Evolutionary conservation across 2,329 filamentous ascomycete genomes (phyloP).

Genomic region (Metarhizium album): DNA sequence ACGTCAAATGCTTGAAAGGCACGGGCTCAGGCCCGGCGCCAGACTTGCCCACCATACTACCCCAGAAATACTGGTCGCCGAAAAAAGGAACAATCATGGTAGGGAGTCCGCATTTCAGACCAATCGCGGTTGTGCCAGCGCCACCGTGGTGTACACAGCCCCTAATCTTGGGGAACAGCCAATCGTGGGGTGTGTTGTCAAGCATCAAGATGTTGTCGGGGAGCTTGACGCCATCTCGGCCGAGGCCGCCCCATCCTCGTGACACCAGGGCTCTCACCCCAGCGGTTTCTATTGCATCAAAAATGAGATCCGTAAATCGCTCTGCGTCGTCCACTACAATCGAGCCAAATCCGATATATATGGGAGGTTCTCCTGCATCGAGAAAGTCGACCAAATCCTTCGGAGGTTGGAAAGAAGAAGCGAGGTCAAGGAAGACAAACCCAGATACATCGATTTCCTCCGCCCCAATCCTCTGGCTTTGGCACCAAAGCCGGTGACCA

Average conservation of each 20-base stretch:
- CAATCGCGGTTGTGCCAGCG: conserved; percentile 65
- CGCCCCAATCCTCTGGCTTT: conserved; percentile 58
- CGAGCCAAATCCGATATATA: conserved; percentile 69
- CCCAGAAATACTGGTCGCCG: conserved; percentile 73
- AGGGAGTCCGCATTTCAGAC: conserved; percentile 58
- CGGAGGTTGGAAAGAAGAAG: conserved; percentile 49
- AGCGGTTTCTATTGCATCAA: conserved; percentile 52
- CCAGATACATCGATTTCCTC: conserved; percentile 63
- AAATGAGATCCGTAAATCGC: conserved; percentile 58
- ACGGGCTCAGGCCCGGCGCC: conserved; percentile 56
- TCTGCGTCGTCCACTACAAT: conserved; percentile 67
- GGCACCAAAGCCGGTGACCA: conserved; percentile 57
- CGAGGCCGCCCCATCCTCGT: conserved; percentile 66
- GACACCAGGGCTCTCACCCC: conserved; percentile 63
- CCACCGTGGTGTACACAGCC: conserved; percentile 69
- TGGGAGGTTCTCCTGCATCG: conserved; percentile 42
- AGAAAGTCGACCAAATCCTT: conserved; percentile 45
- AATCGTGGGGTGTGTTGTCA: conserved; percentile 66
- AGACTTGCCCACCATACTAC: conserved; percentile 52
- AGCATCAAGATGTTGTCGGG: conserved; percentile 61
- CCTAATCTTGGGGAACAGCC: conserved; percentile 58
- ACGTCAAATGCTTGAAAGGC: conserved; percentile 56
- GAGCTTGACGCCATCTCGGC: conserved; percentile 39
- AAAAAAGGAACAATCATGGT: conserved; percentile 74
- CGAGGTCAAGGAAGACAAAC: conserved; percentile 66